Evolutionary conservation across 495 filamentous ascomycete species (phyloP).

Genomic region (Tuber aestivum): DNA sequence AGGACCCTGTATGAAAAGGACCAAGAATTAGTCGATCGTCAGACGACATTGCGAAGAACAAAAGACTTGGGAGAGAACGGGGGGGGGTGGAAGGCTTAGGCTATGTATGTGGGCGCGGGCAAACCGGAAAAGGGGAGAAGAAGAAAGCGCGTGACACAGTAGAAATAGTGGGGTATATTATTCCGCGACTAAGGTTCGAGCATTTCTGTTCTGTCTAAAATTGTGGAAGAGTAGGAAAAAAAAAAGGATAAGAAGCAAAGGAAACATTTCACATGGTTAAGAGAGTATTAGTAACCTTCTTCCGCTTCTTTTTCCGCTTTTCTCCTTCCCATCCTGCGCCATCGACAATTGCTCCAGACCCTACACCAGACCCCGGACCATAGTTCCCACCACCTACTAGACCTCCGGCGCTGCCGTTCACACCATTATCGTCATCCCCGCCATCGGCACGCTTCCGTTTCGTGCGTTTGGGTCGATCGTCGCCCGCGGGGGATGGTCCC

Average conservation of each 20-base stretch:
- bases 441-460: slow-evolving; percentile 63
- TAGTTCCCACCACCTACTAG: slow-evolving; percentile 19
- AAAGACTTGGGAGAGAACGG: neutral
- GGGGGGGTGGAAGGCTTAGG: neutral
- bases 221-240: slow-evolving; percentile 4
- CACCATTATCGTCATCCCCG: slow-evolving; percentile 50
- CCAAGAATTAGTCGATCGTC: neutral
- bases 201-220: slow-evolving; percentile 20
- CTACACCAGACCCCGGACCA: neutral
- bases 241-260: slow-evolving; percentile 7
- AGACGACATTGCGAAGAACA: neutral
- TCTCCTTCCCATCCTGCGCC: slow-evolving; percentile 41
- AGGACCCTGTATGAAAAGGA: slow-evolving; percentile 20
- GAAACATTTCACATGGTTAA: slow-evolving; percentile 8
- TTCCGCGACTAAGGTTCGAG: slow-evolving; percentile 5
- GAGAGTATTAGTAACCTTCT: slow-evolving; percentile 42
- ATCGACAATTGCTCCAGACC: slow-evolving; percentile 23
- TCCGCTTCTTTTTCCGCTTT: slow-evolving; percentile 44
- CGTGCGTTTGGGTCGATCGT: slow-evolving; percentile 53
- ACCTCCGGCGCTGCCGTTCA: slow-evolving; percentile 30
- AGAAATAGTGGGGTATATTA: neutral
- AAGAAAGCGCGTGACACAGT: neutral
- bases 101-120: neutral
- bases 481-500: slow-evolving; percentile 41
- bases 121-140: neutral